phyloP scores from a whole-genome alignment of 1,139 yeast genomes.

The Taphrina wiesneri region DNA sequence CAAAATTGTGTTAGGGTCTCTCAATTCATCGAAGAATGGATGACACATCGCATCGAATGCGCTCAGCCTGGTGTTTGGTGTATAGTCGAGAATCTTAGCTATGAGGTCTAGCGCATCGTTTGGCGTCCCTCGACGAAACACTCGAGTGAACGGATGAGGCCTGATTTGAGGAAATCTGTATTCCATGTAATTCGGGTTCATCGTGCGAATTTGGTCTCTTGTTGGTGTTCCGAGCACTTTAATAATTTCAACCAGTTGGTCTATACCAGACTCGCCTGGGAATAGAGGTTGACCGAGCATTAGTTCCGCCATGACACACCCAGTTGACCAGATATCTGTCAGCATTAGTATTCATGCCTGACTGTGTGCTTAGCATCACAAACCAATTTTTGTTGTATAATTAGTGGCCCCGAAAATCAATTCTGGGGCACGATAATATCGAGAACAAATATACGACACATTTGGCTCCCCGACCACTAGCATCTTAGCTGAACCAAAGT shows the following conservation, averaged over 20 bases:
- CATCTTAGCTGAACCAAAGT: conserved; percentile 97
- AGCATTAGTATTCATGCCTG: background rate
- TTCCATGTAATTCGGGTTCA: conserved; percentile 98
- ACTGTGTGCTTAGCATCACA: background rate
- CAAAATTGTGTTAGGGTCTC: conserved; percentile 56
- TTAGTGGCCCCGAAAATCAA: conserved; percentile 87
- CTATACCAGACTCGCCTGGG: conserved; percentile 97
- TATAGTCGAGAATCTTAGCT: conserved; percentile 65
- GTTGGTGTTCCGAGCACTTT: conserved; percentile 95
- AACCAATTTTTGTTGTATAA: conserved; percentile 81
- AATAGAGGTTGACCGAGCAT: conserved; percentile 92
- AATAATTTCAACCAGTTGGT: conserved; percentile 93
- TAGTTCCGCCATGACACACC: conserved; percentile 97
- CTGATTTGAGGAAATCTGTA: conserved; percentile 95
- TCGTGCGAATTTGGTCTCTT: conserved; percentile 83
- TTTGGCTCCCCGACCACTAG: conserved; percentile 88
- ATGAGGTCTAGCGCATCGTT: conserved; percentile 64
- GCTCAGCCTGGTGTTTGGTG: conserved; percentile 69
- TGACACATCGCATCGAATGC: conserved; percentile 70
- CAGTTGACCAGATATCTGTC: conserved; percentile 90
- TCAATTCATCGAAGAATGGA: conserved; percentile 74
- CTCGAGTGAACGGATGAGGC: conserved; percentile 84
- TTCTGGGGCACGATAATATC: conserved; percentile 95
- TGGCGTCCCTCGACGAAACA: conserved; percentile 65
- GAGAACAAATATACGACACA: conserved; percentile 92